Base-by-base conservation (phyloP, 1,139 yeast species). In the Blastobotrys serpentis region DNA sequence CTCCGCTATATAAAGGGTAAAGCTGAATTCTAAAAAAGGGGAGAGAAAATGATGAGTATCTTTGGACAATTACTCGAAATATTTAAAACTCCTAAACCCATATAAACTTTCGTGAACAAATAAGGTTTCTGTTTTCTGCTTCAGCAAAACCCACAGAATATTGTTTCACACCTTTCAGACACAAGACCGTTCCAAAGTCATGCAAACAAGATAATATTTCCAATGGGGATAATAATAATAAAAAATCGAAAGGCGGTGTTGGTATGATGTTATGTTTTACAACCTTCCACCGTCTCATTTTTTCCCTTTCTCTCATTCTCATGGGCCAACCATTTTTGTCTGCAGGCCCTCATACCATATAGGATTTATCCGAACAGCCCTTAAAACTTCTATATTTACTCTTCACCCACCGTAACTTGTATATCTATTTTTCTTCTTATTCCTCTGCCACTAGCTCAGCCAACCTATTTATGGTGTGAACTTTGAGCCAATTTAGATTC, bases 111-210 rank as follows among this genome's bases (percentile, higher is more conserved):
- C 40, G 40, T 36, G 22, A 36, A 19, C 25, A 7, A 18, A 17
- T 36, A 36, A 19, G 40, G 40, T 36, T 36, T 36, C 25, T 36
- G 40, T 36, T 6, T 19, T 36, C 40, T 36, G 40, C 40, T 25
- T 36, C 23, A 36, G 40, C 40, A 36, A 16, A 14, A 17, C 37
- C 19, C 37, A 33, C 37, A 33, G 37, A 36, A 19, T 25, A 29
- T 7, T 36, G 40, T 36, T 36, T 36, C 40, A 36, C 14, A 19
- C 7, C n/a, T 29, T 29, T 29, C n/a, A 29, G 13, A 29, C 32
- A 29, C 32, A 29, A 29, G 32, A 23, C 26, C 26, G 32, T 7
- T 29, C 32, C 7, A 11, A 6, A 7, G 32, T 29, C 32, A 29
- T 29, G 32, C 32, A 29, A 14, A 14, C 7, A 29, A 29, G 7